Evolutionary conservation across 208 protist genomes (phyloP), one percentile per base, ranked within the genome.

Genomic region (Trypanosomatidae sp.): DNA sequence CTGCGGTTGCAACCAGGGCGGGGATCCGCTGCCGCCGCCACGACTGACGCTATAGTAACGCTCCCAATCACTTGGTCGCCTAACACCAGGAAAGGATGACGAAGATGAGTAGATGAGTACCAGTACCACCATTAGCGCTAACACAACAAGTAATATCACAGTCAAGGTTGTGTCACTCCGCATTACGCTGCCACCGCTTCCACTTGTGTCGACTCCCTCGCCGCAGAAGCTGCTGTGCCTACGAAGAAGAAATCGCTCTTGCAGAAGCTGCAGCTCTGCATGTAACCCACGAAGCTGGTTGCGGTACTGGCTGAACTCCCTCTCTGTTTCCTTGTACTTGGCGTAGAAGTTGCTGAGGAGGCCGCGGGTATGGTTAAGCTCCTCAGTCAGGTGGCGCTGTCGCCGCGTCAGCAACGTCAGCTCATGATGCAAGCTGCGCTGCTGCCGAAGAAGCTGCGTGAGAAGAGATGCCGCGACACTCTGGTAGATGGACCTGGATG

Each of bases 381-480:
- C 67, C 17, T 49, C 52, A 13, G 52, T 22, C 33, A 71, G 50
- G 47, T 62, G 5, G 30, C 13, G 28, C 53, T 71, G 52, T 13
- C 52, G 49, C 67, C 62, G 67, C 19, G 36, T 49, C 33, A 71
- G 52, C 67, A 39, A 6, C 22, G 39, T 30, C 53, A 71, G 67
- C 53, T 71, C 53, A 12, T 71, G 67, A 5, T 71, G 67, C 39
- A n/a, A 46, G 53, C 25, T 49, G 28, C 67, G 67, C 53, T 71
- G 67, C 67, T 71, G 67, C 36, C 67, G 30, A 28, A 71, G 67
- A 7, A 71, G 67, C n/a, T 62, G 53, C 39, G 67, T 39, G 13
- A 71, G 22, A 44, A 59, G 39, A 28, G 67, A 59, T 36, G 52
- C 33, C 12, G n/a, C 67, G 39, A n/a, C 15, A n/a, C 67, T 46